Conservation (phyloP, 2,329 filamentous ascomycete genomes). For the Trematosphaeria pertusa region DNA sequence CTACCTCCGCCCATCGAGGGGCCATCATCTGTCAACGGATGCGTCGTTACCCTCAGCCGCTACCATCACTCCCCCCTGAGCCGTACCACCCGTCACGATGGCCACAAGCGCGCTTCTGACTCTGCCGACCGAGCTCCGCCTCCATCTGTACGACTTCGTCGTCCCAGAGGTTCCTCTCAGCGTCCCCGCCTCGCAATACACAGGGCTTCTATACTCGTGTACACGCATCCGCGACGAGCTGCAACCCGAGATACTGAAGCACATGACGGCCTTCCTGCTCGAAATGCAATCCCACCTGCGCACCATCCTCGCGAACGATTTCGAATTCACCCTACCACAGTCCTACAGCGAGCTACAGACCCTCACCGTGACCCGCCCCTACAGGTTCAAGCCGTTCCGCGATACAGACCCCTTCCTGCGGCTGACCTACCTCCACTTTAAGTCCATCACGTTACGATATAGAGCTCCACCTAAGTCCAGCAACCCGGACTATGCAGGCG, state of each 20-base stretch:
- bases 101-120: slow-evolving; percentile 12
- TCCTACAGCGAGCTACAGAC: slow-evolving; percentile 6
- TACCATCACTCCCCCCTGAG: too few relatives aligned
- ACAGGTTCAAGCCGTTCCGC: not conserved
- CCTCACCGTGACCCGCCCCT: slow-evolving; percentile 9
- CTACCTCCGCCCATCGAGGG: too few relatives aligned
- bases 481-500: too few relatives aligned
- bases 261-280: not conserved
- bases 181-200: slow-evolving; percentile 3
- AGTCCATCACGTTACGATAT: too few relatives aligned
- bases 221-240: slow-evolving; percentile 11
- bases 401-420: slow-evolving; percentile 10
- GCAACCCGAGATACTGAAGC: slow-evolving; percentile 12
- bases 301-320: slow-evolving; percentile 1
- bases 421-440: slow-evolving; percentile 10
- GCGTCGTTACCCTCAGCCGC: too few relatives aligned
- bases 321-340: slow-evolving; percentile 4
- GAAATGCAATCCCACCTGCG: not conserved
- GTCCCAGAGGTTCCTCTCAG: slow-evolving; percentile 2
- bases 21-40: too few relatives aligned
- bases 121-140: slow-evolving; percentile 28
- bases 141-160: slow-evolving; percentile 24
- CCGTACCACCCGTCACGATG: too few relatives aligned
- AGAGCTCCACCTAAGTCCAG: too few relatives aligned
- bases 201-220: slow-evolving; percentile 16